Evolutionary conservation across 176 grass and related monocot genomes (phyloP), one percentile per base, ranked within the genome.

Genomic region (Oryza glumipatula): DNA sequence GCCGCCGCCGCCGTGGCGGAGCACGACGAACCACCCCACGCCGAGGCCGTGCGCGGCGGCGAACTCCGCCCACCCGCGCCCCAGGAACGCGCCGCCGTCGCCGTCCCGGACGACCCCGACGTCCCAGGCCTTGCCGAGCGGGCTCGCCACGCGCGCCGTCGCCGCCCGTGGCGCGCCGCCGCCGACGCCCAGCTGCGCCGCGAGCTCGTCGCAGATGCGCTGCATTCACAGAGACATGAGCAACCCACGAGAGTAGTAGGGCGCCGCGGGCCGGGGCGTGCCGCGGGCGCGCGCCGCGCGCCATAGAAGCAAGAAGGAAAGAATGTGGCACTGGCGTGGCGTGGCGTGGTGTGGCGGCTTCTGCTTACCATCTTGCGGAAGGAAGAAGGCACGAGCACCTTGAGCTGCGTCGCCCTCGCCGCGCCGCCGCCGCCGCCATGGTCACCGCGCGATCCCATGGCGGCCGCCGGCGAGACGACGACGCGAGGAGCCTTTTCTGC

Each of bases 51-150:
- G 79, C 19, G 67, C 88, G 3, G 16, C 56, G 22, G 77, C 48
- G 79, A 78, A 90, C 43, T 86, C 78, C 9, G 88, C 30, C 83
- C 88, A 86, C 2, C 88, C 78, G 54, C 13, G 44, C 3, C 88
- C 78, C 7, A 90, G 65, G 67, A 86, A 90, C 9, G 73, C 72
- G 13, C 79, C 39, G 3, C 83, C 73, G 4, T 24, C 56, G 73
- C 24, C 73, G 78, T 90, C 88, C 54, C 73, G 56, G 67, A 13
- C 71, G 2, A 86, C 78, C 52, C 77, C 67, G 3, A 90, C 73
- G 0, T 24, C 78, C 88, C 88, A 86, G 66, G 73, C 52, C 78
- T 77, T 86, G 9, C 78, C 78, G 65, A 82, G 66, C 17, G 88
- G 73, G 32, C 33, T 73, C 32, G 77, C 66, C 22, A 90, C 35